Evolutionary conservation across 768 basidiomycete genomes (phyloP).

Genomic region (Macrolepiota fuliginosa): DNA sequence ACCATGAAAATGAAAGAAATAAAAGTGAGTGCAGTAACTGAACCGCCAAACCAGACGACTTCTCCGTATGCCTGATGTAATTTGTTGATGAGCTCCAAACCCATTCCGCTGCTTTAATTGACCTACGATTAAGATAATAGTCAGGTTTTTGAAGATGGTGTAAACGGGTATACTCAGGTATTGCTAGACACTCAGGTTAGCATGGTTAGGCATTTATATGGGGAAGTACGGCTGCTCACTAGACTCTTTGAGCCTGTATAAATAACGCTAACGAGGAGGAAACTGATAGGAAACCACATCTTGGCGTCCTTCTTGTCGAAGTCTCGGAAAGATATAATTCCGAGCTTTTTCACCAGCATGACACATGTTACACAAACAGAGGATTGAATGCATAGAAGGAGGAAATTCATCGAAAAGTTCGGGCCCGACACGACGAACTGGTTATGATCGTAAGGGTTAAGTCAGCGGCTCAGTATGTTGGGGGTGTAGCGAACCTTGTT

Average conservation of each 20-base stretch:
- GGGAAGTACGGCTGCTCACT: conserved; percentile 47
- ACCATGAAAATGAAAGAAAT: conserved; percentile 93
- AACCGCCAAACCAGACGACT: conserved; percentile 93
- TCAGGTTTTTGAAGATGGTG: conserved; percentile 99
- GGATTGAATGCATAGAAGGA: conserved; percentile 89
- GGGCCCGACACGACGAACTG: conserved; percentile 94
- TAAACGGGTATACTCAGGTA: conserved; percentile 95
- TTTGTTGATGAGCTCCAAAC: neutral
- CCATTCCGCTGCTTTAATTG: neutral
- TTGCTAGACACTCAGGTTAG: conserved; percentile 59
- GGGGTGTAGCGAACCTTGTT: conserved; percentile 69
- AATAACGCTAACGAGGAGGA: conserved; percentile 89
- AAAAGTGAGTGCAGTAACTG: conserved; percentile 83
- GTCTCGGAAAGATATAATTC: conserved; percentile 81
- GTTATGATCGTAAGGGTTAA: neutral
- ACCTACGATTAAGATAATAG: conserved; percentile 96
- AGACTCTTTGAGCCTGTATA: conserved; percentile 98
- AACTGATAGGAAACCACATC: conserved; percentile 93
- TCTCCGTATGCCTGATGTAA: conserved; percentile 86
- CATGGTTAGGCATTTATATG: neutral
- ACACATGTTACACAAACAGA: conserved; percentile 85
- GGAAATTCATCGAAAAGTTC: conserved; percentile 95
- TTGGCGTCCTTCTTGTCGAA: conserved; percentile 85
- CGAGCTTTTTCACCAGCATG: conserved; percentile 62
- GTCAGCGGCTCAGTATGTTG: neutral